Evolutionary conservation across 495 filamentous ascomycete genomes (phyloP), one percentile per base, ranked within the genome.

Genomic region (Aspergillus baeticus): DNA sequence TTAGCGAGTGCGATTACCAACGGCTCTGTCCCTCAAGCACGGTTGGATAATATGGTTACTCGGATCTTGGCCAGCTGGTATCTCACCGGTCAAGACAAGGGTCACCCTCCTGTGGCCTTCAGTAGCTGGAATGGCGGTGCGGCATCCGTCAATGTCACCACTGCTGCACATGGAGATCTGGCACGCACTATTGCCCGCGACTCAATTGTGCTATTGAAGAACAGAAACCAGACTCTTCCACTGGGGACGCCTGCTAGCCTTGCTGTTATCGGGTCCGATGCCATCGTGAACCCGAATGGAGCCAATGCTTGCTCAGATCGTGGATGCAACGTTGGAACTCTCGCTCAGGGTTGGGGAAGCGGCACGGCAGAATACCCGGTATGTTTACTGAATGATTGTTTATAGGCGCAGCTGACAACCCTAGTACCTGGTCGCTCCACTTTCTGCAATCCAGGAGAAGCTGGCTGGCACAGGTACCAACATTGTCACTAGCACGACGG

Each of bases 221-320:
- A 88, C 52, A 59, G 63, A 10, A 75, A 80, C 26, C 66, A 71
- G 21, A 71, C 75, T 4, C 63, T 90, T 4, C 86, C 85, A 0
- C 66, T 88, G 34, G 70, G 67, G 7, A 67, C 63, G 0, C 77
- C 80, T 6, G 69, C 63, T 36, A 83, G 76, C 59, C 76, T 89
- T 17, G 63, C 58, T 13, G 75, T 89, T 15, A 81, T 86, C 53
- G 86, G 86, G 10, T 81, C 85, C 17, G 85, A 87, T 41, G 85
- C 84, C 5, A 55, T 55, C 33, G 43, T 55, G 14, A 81, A 80
- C 15, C 76, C 81, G 5, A 72, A 77, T 66, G 91, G 91, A 0
- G 85, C 89, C 6, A 95, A 95, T 66, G 81, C 84, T 10, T 93
- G 89, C 64, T 18, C 47, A 23, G 87, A 95, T 67, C 83, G 84